These are phyloP conservation scores for Auricularia sp. DNA, from an alignment of 768 basidiomycete genomes.

Conservation along the genomic window DNA sequence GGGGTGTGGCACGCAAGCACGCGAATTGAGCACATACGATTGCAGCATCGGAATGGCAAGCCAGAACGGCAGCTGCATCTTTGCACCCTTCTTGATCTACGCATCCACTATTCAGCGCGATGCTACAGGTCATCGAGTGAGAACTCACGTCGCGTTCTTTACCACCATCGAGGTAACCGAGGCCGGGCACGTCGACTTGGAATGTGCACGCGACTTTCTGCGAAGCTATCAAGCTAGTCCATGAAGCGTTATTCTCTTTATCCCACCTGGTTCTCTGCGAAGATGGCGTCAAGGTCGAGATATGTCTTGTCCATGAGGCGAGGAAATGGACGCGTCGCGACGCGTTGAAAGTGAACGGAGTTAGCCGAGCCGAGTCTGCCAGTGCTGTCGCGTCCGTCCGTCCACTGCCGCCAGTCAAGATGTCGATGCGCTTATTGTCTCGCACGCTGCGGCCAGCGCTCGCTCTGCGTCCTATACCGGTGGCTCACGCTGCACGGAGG, in stretches of 20 bases:
- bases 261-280: conserved; percentile 79
- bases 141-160: conserved; percentile 66
- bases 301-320: conserved; percentile 77
- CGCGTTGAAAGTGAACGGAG: conserved; percentile 11
- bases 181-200: conserved; percentile 69
- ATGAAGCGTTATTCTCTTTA: background rate
- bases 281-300: conserved; percentile 82
- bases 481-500: background rate
- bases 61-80: conserved; percentile 84
- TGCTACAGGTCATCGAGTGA: background rate
- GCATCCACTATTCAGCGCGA: conserved; percentile 5
- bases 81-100: conserved; percentile 69
- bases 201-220: conserved; percentile 94
- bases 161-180: conserved; percentile 86
- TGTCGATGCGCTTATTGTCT: background rate
- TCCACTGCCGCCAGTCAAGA: background rate
- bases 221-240: background rate
- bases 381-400: background rate
- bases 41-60: conserved; percentile 77
- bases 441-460: too few relatives aligned
- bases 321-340: conserved; percentile 7
- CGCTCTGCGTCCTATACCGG: background rate
- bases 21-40: conserved; percentile 39
- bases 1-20: background rate
- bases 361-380: conserved; percentile 2